Evolutionary conservation across 768 basidiomycete species (phyloP).

Genomic region (Panellus pusillus): DNA sequence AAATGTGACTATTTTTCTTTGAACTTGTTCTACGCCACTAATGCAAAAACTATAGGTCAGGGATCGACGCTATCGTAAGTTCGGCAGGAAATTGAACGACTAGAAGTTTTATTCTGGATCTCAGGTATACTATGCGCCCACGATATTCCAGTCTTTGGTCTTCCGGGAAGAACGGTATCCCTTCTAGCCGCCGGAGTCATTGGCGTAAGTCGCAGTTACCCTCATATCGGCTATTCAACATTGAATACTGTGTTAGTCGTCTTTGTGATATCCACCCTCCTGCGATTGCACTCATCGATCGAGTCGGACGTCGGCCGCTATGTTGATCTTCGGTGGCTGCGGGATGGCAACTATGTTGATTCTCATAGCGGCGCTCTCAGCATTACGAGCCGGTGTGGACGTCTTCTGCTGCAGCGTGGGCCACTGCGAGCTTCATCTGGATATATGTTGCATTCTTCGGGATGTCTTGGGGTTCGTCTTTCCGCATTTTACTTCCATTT

Average conservation of each 20-base stretch:
- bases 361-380: conserved; percentile 17
- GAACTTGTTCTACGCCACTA: background rate
- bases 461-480: conserved; percentile 30
- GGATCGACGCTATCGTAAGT: conserved; percentile 26
- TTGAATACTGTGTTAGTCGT: conserved; percentile 5
- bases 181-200: conserved; percentile 42
- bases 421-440: conserved; percentile 36
- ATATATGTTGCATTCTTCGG: conserved; percentile 41
- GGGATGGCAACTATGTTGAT: conserved; percentile 30
- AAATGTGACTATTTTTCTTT: conserved; percentile 12
- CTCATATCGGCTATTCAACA: background rate
- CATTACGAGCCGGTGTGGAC: conserved; percentile 26
- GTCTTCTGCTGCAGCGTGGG: conserved; percentile 27
- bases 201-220: conserved; percentile 28
- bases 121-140: conserved; percentile 23
- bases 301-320: conserved; percentile 38
- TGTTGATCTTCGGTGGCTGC: conserved; percentile 39
- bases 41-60: conserved; percentile 19
- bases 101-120: background rate
- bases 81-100: conserved; percentile 7
- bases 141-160: conserved; percentile 41
- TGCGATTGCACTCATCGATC: conserved; percentile 30
- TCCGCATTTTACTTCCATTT: background rate
- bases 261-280: conserved; percentile 11
- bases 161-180: conserved; percentile 40